phyloP scores from a whole-genome alignment of 2,329 filamentous ascomycete species.

The Shiraia bambusicola region DNA sequence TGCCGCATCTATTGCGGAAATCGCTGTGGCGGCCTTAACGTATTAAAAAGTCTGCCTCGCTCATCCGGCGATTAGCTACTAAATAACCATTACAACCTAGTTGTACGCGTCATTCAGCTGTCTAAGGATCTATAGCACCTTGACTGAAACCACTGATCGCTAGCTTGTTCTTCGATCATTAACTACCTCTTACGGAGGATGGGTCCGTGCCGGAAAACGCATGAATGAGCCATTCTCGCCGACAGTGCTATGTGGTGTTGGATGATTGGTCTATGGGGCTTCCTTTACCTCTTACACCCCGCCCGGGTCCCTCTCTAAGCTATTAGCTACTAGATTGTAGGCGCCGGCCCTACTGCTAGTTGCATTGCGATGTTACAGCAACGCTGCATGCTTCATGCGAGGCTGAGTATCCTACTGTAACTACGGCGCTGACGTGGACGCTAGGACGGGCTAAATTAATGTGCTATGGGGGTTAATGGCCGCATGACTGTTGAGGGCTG shows the following conservation, averaged over 20 bases:
- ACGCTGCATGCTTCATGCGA: constrained; percentile 9
- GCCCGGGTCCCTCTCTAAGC: constrained; percentile 10
- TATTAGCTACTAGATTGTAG: constrained; percentile 11
- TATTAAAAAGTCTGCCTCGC: constrained; percentile 6
- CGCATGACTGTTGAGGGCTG: no score
- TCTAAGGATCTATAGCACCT: no score
- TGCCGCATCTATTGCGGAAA: no score
- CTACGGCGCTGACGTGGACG: constrained; percentile 9
- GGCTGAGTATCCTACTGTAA: constrained; percentile 12
- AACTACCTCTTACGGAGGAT: constrained; percentile 11
- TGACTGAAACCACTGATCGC: constrained; percentile 9
- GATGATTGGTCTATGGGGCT: constrained; percentile 10
- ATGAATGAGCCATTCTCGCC: constrained; percentile 8
- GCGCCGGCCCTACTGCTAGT: constrained; percentile 9
- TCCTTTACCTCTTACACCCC: constrained; percentile 8
- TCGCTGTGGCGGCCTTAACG: no score
- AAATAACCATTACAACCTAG: constrained; percentile 4
- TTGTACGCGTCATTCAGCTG: constrained; percentile 7
- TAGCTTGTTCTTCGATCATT: constrained; percentile 9
- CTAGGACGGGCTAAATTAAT: constrained; percentile 8
- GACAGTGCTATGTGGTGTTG: constrained; percentile 5
- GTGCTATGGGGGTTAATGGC: constrained; percentile 6
- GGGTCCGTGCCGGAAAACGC: constrained; percentile 6
- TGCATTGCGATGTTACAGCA: constrained; percentile 18
- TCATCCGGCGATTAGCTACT: constrained; percentile 6